Evolutionary conservation across 2,329 filamentous ascomycete genomes (phyloP).

Genomic region (Stagonosporopsis vannaccii): DNA sequence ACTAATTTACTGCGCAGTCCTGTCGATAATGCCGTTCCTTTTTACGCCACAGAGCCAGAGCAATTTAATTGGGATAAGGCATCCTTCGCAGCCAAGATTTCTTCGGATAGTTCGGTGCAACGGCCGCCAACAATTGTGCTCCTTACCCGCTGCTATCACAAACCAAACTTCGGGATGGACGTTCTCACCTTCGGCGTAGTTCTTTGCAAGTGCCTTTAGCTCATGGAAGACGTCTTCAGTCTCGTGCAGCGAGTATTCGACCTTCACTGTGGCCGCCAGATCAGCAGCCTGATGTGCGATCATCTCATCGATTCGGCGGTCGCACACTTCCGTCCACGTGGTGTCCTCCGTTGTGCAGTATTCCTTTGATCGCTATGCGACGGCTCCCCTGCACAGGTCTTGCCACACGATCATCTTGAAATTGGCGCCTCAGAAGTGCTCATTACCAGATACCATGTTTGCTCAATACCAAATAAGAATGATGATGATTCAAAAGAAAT

Average conservation of each 20-base stretch:
- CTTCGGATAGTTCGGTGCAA: not conserved
- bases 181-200: not conserved
- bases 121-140: not conserved
- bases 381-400: not conserved
- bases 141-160: not conserved
- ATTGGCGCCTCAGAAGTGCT: not conserved
- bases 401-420: not conserved
- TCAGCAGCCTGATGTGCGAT: not conserved
- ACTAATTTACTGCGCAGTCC: not conserved
- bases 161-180: not conserved
- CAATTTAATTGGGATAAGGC: slow-evolving; percentile 1
- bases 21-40: not conserved
- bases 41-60: not conserved
- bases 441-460: not conserved
- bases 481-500: no score
- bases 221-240: not conserved
- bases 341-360: not conserved
- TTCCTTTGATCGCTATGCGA: not conserved
- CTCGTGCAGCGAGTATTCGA: not conserved
- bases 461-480: not conserved
- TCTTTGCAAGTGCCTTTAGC: not conserved
- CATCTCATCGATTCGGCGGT: not conserved
- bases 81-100: not conserved
- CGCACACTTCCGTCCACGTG: not conserved
- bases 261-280: not conserved